Conservation (phyloP, 805 yeast species). For the Kazachstania africana region DNA sequence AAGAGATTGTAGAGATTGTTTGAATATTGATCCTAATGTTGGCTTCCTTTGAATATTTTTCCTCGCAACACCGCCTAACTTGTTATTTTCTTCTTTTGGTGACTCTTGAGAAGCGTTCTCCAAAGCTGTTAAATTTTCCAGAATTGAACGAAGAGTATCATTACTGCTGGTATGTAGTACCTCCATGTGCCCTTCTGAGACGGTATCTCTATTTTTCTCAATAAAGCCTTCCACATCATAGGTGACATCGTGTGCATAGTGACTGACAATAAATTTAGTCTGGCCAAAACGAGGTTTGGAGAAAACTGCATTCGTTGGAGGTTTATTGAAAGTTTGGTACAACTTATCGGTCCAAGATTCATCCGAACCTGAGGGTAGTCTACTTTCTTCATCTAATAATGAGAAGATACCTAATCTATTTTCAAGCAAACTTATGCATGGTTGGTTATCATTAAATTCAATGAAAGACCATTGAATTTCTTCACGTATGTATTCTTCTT, state of each 20-base stretch:
- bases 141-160: conserved; percentile 49
- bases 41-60: conserved; percentile 61
- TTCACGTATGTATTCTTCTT: conserved; percentile 86
- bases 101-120: conserved; percentile 34
- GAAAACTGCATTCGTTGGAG: conserved; percentile 66
- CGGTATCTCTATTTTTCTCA: conserved; percentile 94
- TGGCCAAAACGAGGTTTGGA: conserved; percentile 93
- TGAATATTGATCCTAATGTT: conserved; percentile 90
- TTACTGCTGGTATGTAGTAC: conserved; percentile 63
- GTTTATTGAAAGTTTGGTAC: conserved; percentile 72
- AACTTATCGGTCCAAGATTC: conserved; percentile 86
- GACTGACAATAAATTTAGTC: conserved; percentile 78
- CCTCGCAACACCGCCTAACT: conserved; percentile 31
- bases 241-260: conserved; percentile 88
- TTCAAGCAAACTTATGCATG: conserved; percentile 88
- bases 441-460: conserved; percentile 93
- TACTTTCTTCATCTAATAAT: conserved; percentile 85
- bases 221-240: conserved; percentile 91
- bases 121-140: conserved; percentile 39
- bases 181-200: conserved; percentile 88
- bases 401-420: conserved; percentile 78
- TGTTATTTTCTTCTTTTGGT: conserved; percentile 25
- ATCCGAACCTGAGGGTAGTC: conserved; percentile 88
- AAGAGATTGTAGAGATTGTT: conserved; percentile 79
- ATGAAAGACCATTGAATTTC: conserved; percentile 96